Conservation (phyloP, 1,284 basidiomycete genomes). For the Pterula multifida region DNA sequence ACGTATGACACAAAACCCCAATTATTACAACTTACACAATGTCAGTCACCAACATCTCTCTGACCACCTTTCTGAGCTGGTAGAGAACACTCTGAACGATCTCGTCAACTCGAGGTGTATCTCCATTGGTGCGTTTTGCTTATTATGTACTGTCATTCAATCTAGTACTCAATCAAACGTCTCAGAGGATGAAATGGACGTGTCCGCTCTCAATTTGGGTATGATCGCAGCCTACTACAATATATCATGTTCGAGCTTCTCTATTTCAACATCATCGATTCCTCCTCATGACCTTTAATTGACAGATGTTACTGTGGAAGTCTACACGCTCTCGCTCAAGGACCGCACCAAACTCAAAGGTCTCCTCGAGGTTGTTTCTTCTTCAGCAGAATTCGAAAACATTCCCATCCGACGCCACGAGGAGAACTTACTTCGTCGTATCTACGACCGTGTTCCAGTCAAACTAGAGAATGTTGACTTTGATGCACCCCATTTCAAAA, state of each 20-base stretch:
- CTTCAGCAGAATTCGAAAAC: conserved; percentile 91
- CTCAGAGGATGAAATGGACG: conserved; percentile 87
- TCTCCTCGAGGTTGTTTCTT: conserved; percentile 89
- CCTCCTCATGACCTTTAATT: conserved; percentile 8
- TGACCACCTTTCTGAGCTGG: conserved; percentile 91
- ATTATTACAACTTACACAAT: conserved; percentile 92
- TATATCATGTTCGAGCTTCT: conserved; percentile 55
- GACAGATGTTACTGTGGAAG: conserved; percentile 87
- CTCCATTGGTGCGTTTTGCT: conserved; percentile 55
- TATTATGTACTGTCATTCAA: neutral
- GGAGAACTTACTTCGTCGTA: conserved; percentile 68
- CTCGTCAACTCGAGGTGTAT: conserved; percentile 94
- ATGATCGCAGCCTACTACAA: conserved; percentile 96
- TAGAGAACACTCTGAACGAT: conserved; percentile 87
- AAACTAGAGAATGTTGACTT: conserved; percentile 83
- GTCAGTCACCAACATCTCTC: conserved; percentile 89
- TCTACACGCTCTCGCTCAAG: conserved; percentile 92
- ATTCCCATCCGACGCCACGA: conserved; percentile 93
- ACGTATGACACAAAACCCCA: conserved; percentile 90
- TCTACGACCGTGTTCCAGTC: conserved; percentile 96
- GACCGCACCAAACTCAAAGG: conserved; percentile 97
- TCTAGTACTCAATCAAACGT: conserved; percentile 8
- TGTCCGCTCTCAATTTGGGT: conserved; percentile 82
- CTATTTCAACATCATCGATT: neutral
- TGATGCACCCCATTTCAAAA: conserved; percentile 95